Base-by-base conservation (phyloP, 176 grass and related monocot species). In the Olyra latifolia region DNA sequence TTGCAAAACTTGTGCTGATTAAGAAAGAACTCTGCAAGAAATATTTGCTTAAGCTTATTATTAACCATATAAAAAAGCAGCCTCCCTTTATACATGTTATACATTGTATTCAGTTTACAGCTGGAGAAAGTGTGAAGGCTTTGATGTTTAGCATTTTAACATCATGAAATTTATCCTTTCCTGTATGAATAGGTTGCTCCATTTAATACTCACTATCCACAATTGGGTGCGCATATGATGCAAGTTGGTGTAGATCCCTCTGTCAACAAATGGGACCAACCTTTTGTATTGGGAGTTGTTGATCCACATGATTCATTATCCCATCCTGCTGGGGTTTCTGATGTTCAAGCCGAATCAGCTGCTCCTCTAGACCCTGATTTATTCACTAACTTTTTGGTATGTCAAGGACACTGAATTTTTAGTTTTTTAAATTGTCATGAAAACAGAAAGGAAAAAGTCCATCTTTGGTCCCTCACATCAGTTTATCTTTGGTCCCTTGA, bases 241-340 rank as follows among this genome's bases (percentile, higher is more conserved):
- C 91, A 99, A 93, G 91, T 89, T 69, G 93, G 91, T 80, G 83
- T 99, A 20, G 86, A 99, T 67, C 75, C 84, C 12, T 52, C 82
- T 76, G 40, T 89, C 84, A 99, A 99, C 57, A 99, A 89, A 83
- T 99, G 96, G 96, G 88, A 99, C 68, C 88, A 93, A 68, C 90
- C 91, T 58, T 90, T 91, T 95, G 88, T 95, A 54, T 66, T 99
- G 81, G 96, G 96, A 69, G 88, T 91, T 61, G 79, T 99, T 81
- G 93, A 99, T 86, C 96, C 93, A 4, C 96, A 99, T 2, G 93
- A 99, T 84, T 85, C 96, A 79, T 83, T 99, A 74, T 95, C 93
- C 32, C 96, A 99, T 80, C 93, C 96, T 69, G 92, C 87, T 44
- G 96, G 96, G 59, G 82, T 93, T 77, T 91, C 93, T 74, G 96